phyloP scores from a whole-genome alignment of 176 grass and related monocot species.

The Lolium rigidum region DNA sequence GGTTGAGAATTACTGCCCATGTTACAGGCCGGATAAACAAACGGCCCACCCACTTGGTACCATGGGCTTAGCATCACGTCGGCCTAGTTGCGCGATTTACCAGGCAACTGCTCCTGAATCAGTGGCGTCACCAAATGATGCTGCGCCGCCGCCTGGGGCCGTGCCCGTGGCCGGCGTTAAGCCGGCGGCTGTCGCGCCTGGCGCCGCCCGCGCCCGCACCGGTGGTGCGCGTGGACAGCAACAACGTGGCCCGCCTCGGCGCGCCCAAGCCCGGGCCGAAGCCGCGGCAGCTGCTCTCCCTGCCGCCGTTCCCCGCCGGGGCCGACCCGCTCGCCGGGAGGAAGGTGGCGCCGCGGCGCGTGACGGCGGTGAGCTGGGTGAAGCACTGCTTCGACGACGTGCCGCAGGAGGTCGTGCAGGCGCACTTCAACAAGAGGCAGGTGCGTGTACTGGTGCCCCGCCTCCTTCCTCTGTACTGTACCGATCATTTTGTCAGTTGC shows the following conservation, averaged over 20 bases:
- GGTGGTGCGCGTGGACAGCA: slow-evolving; percentile 59
- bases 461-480: neutral
- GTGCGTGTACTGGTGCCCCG: slow-evolving; percentile 29
- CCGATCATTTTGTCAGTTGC: no score
- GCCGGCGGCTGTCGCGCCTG: slow-evolving; percentile 50
- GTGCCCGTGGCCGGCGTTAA: slow-evolving; percentile 26
- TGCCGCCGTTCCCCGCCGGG: slow-evolving; percentile 62
- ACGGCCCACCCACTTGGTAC: neutral
- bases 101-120: neutral
- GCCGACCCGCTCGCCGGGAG: slow-evolving; percentile 63
- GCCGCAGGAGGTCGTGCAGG: slow-evolving; percentile 66
- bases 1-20: neutral
- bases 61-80: neutral
- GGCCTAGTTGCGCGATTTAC: neutral
- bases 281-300: slow-evolving; percentile 79
- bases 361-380: slow-evolving; percentile 79
- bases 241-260: slow-evolving; percentile 68
- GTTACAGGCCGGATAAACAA: neutral
- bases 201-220: slow-evolving; percentile 49
- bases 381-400: slow-evolving; percentile 84
- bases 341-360: slow-evolving; percentile 46
- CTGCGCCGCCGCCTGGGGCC: slow-evolving; percentile 33
- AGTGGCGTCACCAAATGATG: neutral
- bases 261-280: slow-evolving; percentile 67
- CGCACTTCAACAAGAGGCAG: slow-evolving; percentile 69